Base-by-base conservation (phyloP, 192 early-diverging fungal species). In the Chytriomyces sp. region DNA sequence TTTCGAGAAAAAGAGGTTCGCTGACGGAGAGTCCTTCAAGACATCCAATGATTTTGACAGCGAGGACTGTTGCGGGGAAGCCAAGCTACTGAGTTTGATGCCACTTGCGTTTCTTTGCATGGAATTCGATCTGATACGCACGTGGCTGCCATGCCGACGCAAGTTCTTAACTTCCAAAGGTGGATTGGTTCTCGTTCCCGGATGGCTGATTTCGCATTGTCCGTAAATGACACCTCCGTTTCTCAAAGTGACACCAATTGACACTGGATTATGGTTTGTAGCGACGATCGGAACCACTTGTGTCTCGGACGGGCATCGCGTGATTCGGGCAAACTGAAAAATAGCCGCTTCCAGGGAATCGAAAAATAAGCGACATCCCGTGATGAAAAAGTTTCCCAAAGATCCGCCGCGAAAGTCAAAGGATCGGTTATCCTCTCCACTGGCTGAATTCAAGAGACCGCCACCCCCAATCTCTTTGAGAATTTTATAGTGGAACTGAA, bases 331-430 rank as follows among this genome's bases (percentile, higher is more conserved):
- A 73, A 93, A 92, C 67, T 92, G 78, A 79, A 92, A 92, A 64
- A 93, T 90, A 61, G 92, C 91, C 5, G 91, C 90, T 53, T 86
- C 82, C n/a, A 86, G 77, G 45, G 73, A 46, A 88, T 90, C 84
- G 82, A 92, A 92, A 64, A 93, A 93, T 45, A 93, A 79, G 8
- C 92, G 81, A 4, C 89, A 91, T 5, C 92, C 92, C 35, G 91
- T 92, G 66, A 93, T 73, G 69, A 93, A 92, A 79, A 93, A 92
- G 80, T 93, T 93, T 7, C 92, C 92, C 61, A 93, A 89, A 9
- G 85, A 87, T 35, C 92, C 92, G 61, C 91, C 89, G 9, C 90
- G 86, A 69, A 92, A 93, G 16, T 92, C 89, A 71, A 93, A 93
- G 18, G 72, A 66, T 9, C 46, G 62, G 50, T 78, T 64, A 44